phyloP scores from a whole-genome alignment of 805 yeast species.

The Sugiyamaella qingdaonensis region DNA sequence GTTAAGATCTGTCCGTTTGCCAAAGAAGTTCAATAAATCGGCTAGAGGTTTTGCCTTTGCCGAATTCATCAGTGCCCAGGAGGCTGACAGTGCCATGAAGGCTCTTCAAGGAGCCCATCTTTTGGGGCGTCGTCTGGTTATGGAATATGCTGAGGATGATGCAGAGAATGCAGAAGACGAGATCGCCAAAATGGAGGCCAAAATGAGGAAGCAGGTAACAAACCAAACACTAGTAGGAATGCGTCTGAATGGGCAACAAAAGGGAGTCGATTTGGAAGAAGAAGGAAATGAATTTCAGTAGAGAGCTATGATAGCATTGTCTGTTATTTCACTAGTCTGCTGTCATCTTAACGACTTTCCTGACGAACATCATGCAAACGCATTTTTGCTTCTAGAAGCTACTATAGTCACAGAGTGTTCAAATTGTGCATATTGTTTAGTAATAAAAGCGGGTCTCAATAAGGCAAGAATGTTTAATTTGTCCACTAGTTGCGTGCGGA shows the following conservation, averaged over 20 bases:
- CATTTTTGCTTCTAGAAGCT: too few relatives aligned
- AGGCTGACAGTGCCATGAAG: slow-evolving; percentile 91
- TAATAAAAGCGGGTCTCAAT: too few relatives aligned
- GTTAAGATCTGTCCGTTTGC: slow-evolving; percentile 89
- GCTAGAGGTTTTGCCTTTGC: slow-evolving; percentile 98
- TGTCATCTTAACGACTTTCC: too few relatives aligned
- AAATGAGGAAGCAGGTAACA: slow-evolving; percentile 75
- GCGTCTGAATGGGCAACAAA: slow-evolving; percentile 65
- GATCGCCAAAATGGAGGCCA: slow-evolving; percentile 83
- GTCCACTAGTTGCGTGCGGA: too few relatives aligned
- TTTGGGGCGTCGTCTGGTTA: slow-evolving; percentile 87
- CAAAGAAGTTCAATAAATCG: slow-evolving; percentile 89
- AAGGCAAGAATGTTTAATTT: too few relatives aligned
- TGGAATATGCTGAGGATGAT: slow-evolving; percentile 86
- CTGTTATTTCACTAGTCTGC: too few relatives aligned
- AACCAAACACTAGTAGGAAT: slow-evolving; percentile 66
- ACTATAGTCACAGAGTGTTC: too few relatives aligned
- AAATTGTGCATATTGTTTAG: too few relatives aligned
- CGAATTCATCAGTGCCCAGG: slow-evolving; percentile 79
- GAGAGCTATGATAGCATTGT: too few relatives aligned
- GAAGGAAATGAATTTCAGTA: slow-evolving; percentile 28
- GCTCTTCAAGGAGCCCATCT: slow-evolving; percentile 94
- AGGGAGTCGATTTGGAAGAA: slow-evolving; percentile 54
- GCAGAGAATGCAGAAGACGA: slow-evolving; percentile 84
- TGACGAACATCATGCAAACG: too few relatives aligned